Base-by-base conservation (phyloP, 352 stramenopile genomes). In the Saprolegnia parasitica region DNA sequence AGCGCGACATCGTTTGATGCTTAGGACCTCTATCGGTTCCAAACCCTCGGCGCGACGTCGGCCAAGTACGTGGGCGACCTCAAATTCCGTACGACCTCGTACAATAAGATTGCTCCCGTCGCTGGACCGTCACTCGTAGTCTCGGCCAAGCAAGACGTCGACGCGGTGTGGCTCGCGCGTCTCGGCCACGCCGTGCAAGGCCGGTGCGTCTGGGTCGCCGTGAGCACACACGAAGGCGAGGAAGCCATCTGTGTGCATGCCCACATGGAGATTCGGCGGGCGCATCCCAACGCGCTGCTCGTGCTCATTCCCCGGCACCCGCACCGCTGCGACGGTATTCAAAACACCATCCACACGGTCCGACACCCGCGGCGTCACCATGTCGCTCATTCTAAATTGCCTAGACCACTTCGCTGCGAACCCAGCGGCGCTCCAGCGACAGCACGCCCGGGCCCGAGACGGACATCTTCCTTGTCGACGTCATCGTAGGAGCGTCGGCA, bases 191-290 rank as follows among this genome's bases (percentile, higher is more conserved):
- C 62, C 9, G 68, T 92, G 15, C 56, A 63, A 9, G 57, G 26
- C 11, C 74, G 81, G 35, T n/a, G 29, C 32, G 67, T 70, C 8
- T 92, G 84, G 82, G 70, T 83, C 47, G 82, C 80, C 56, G 78
- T 72, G 32, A 93, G 84, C 55, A 93, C 82, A 18, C 84, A 91
- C 54, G 80, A 87, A 9, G 73, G 74, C n/a, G 84, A 93, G 61
- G 84, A 90, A 64, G 50, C 72, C 4, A 67, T 85, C 26, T 72
- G 88, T 73, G 74, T 77, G 42, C 18, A 67, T 56, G 73, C 77
- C 5, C 84, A 91, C 46, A n/a, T 45, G 10, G 24, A 76, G 49
- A 63, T 84, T 8, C 37, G 35, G 0, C 67, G 60, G 29, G 21
- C 55, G 16, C 16, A 66, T 23, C n/a, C 10, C n/a, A 1, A 37